Base-by-base conservation (phyloP, 2,329 filamentous ascomycete species). In the Karstenula rhodostoma region DNA sequence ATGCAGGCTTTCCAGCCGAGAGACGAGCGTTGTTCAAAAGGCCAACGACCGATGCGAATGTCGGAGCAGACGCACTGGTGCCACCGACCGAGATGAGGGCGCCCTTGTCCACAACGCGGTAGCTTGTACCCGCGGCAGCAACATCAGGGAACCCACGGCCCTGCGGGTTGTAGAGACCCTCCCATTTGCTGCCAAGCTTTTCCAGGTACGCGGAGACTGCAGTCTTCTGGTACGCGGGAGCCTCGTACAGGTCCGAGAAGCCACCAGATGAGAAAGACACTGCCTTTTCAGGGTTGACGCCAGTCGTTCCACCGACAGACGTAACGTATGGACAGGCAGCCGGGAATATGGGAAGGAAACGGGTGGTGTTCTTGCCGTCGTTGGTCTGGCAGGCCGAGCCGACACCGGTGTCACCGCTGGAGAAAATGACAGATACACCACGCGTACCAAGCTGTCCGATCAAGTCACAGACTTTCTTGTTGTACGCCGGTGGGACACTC, bases 241-340 rank as follows among this genome's bases (percentile, higher is more conserved):
- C 74, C 25, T 71, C 44, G 70, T 78, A 83, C 50, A 77, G 72
- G 58, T 83, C 79, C 43, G 76, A 80, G 72, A 84, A 84, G 5
- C 78, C 81, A 12, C 82, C 81, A 3, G 78, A 80, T 4, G 77
- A 80, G 60, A 81, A 79, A 63, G 59, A 62, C 27, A 79, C 70
- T 7, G 76, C 78, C 25, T 63, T 53, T 59, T 83, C 81, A 0
- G 81, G 80, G 27, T 72, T 63, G 49, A 82, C 67, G 23, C 73
- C 68, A 15, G 68, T 64, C 0, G 81, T 83, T 4, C 78, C 81
- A 10, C 81, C 81, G 4, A 83, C 79, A 1, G 79, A 72, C 3
- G 82, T 84, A 15, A 84, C 78, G 63, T 80, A 84, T 0, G 81
- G 81, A 67, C 81, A 83, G 1, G 78, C 71, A 19, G 79, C 81